Percentiles rank a stretch among this genome's conserved stretches.
Evolutionary conservation across 768 basidiomycete species (phyloP).

Genomic region (Lactifluus pinguis): DNA sequence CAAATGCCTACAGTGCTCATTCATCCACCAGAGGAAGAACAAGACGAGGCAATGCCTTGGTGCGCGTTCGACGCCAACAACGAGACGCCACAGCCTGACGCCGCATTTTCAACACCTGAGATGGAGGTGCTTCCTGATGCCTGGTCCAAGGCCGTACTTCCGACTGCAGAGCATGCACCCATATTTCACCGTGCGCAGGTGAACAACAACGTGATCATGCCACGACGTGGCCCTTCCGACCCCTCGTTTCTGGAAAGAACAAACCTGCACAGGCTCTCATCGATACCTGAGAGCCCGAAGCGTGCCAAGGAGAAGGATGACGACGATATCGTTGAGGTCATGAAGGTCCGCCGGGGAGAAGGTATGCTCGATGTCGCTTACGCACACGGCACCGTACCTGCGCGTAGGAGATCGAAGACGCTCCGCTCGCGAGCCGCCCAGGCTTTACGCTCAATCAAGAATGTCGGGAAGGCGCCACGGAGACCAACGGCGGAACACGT

Average conservation of each 20-base stretch:
- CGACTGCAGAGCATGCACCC: constrained; percentile 26
- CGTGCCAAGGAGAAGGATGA: constrained; percentile 20
- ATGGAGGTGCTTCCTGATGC: constrained; percentile 25
- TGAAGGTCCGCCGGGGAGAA: constrained; percentile 28
- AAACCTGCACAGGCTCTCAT: constrained; percentile 3
- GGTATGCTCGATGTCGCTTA: constrained; percentile 23
- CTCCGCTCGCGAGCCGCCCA: constrained; percentile 28
- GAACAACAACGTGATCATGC: constrained; percentile 25
- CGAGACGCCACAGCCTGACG: constrained; percentile 12
- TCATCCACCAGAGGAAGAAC: constrained; percentile 32
- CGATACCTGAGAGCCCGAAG: constrained; percentile 10
- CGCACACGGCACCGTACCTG: constrained; percentile 11
- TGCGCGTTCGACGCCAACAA: constrained; percentile 28
- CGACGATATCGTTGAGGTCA: constrained; percentile 30
- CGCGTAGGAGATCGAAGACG: constrained; percentile 26
- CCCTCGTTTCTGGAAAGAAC: background rate
- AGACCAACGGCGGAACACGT: constrained; percentile 10
- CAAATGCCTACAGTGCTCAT: constrained; percentile 30
- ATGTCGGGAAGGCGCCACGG: constrained; percentile 23
- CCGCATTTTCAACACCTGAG: constrained; percentile 23
- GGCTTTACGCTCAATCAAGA: constrained; percentile 30
- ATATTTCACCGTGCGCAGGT: constrained; percentile 23
- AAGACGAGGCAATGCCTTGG: constrained; percentile 27
- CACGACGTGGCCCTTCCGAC: constrained; percentile 20
- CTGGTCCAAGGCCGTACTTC: constrained; percentile 21